A percentile compares a stretch with the other conserved stretches of the same genome.
phyloP scores from a whole-genome alignment of 2,329 filamentous ascomycete genomes.

The Drechslerella stenobrocha region DNA sequence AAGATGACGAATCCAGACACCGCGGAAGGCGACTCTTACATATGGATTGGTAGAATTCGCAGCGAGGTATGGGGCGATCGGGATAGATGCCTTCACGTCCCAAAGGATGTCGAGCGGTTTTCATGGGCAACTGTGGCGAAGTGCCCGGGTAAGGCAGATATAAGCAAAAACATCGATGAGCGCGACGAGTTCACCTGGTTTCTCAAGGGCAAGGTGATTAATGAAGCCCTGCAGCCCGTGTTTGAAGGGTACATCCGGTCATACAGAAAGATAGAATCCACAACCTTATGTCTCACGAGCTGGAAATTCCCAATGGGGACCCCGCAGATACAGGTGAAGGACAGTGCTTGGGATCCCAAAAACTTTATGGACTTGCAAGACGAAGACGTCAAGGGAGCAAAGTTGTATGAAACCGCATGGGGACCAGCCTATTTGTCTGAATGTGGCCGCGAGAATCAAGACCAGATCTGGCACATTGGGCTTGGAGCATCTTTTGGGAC shows the following conservation, averaged over 20 bases:
- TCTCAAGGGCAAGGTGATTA: slow-evolving; percentile 14
- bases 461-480: slow-evolving; percentile 27
- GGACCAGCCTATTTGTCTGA: slow-evolving; percentile 11
- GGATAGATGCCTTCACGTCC: neutral
- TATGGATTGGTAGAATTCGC: slow-evolving; percentile 29
- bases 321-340: neutral
- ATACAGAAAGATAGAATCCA: neutral
- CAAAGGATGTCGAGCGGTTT: neutral
- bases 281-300: slow-evolving; percentile 11
- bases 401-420: slow-evolving; percentile 7
- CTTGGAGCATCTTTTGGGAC: slow-evolving; percentile 4
- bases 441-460: neutral
- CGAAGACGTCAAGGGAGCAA: neutral
- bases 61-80: neutral
- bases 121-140: slow-evolving; percentile 1
- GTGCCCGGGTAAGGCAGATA: slow-evolving; percentile 5
- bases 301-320: neutral
- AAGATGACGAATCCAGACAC: neutral
- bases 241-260: slow-evolving; percentile 22
- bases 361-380: too few species aligned
- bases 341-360: neutral
- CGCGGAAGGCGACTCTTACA: neutral
- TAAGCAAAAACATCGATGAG: neutral
- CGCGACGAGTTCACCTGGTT: slow-evolving; percentile 21
- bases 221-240: slow-evolving; percentile 5